Conservation (phyloP, 768 basidiomycete species). For the Tulasnella sp. region DNA sequence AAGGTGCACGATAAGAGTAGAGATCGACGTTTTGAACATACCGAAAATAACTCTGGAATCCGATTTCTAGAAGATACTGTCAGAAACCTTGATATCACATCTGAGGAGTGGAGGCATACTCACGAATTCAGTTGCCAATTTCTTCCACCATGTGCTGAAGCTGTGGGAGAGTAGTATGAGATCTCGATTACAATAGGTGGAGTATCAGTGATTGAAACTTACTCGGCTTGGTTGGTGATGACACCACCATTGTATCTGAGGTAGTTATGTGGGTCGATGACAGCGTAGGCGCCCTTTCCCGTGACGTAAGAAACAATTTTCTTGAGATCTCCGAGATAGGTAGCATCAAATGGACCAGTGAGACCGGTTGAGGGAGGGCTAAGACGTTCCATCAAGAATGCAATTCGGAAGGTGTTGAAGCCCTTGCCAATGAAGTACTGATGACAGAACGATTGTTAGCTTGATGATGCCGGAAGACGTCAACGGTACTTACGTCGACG, state of each 20-base stretch:
- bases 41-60: constrained; percentile 43
- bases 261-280: constrained; percentile 46
- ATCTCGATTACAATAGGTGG: too few relatives aligned
- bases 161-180: constrained; percentile 3
- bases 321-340: constrained; percentile 41
- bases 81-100: neutral
- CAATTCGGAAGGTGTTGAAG: constrained; percentile 32
- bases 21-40: neutral
- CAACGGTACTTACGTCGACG: constrained; percentile 27
- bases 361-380: constrained; percentile 41
- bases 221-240: constrained; percentile 39
- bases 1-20: neutral
- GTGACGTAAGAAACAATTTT: constrained; percentile 47
- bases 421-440: constrained; percentile 43
- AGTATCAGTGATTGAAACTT: too few relatives aligned
- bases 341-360: constrained; percentile 39
- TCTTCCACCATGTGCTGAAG: constrained; percentile 34
- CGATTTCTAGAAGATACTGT: constrained; percentile 11
- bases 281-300: constrained; percentile 41
- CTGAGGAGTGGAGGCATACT: constrained; percentile 18
- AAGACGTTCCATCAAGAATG: constrained; percentile 45
- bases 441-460: neutral
- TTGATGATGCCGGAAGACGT: neutral
- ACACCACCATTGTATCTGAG: constrained; percentile 43
- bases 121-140: constrained; percentile 43